Conservation (phyloP, 2,329 filamentous ascomycete species). For the Cordyceps farinosa region DNA sequence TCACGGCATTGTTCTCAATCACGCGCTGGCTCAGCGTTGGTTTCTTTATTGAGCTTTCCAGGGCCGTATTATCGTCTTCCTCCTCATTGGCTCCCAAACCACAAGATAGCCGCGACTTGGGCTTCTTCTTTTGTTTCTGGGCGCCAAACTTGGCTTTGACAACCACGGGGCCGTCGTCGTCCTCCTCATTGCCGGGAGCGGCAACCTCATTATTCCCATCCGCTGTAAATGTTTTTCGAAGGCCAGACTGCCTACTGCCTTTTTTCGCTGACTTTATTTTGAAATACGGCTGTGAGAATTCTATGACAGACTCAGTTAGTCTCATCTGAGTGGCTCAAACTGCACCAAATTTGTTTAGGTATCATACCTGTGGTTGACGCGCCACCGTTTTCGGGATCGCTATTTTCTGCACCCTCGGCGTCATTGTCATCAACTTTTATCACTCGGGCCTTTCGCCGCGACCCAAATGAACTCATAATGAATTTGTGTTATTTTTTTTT, state of each 20-base stretch:
- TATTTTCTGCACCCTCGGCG: conserved; percentile 33
- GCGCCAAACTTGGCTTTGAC: conserved; percentile 48
- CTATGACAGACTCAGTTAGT: conserved; percentile 23
- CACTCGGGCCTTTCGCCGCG: conserved; percentile 69
- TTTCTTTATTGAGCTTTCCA: conserved; percentile 60
- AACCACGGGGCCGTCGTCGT: conserved; percentile 45
- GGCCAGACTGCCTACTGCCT: conserved; percentile 53
- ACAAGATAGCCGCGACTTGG: conserved; percentile 68
- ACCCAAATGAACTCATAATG: conserved; percentile 52
- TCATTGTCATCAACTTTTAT: conserved; percentile 69
- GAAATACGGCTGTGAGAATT: conserved; percentile 38
- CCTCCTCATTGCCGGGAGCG: conserved; percentile 38
- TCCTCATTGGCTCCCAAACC: conserved; percentile 56
- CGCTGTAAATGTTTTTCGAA: conserved; percentile 54
- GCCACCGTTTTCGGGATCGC: conserved; percentile 25
- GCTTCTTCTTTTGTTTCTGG: conserved; percentile 63
- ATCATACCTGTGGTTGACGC: conserved; percentile 38
- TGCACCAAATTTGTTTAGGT: conserved; percentile 7
- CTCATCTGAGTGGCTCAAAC: conserved; percentile 3
- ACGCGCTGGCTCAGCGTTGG: conserved; percentile 60
- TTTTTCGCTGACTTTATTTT: conserved; percentile 46
- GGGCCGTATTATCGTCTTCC: conserved; percentile 41
- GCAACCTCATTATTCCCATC: conserved; percentile 35
- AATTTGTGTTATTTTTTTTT: conserved; percentile 13
- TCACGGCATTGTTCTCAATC: conserved; percentile 63